A percentile compares a stretch with the other conserved stretches of the same genome.
Conservation (phyloP, 2,329 filamentous ascomycete genomes). For the Neofusicoccum kwambonambiense region DNA sequence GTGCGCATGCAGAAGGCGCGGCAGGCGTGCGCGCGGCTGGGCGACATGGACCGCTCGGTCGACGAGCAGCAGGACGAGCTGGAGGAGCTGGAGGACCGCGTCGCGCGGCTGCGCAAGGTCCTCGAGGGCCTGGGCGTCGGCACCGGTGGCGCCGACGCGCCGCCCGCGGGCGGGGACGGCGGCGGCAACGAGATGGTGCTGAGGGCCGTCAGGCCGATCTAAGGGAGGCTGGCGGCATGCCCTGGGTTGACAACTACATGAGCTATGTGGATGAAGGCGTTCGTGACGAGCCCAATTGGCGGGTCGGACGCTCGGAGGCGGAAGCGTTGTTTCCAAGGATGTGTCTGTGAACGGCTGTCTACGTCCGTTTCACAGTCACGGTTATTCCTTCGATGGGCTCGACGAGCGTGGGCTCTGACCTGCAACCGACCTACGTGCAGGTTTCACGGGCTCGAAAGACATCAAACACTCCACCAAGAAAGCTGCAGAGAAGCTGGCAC, state of each 20-base stretch:
- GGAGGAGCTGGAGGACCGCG: slow-evolving; percentile 61
- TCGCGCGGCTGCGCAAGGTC: slow-evolving; percentile 57
- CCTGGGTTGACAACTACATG: background rate
- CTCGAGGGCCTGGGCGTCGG: slow-evolving; percentile 30
- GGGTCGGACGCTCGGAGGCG: too few species aligned
- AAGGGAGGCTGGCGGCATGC: background rate
- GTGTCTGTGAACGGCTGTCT: too few species aligned
- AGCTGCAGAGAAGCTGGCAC: too few species aligned
- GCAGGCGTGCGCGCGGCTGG: slow-evolving; percentile 62
- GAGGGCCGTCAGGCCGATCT: background rate
- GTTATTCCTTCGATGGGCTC: too few species aligned
- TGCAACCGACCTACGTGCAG: too few species aligned
- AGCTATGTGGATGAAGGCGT: background rate
- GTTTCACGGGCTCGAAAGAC: too few species aligned
- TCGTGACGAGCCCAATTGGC: background rate
- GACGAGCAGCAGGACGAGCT: slow-evolving; percentile 73
- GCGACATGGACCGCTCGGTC: slow-evolving; percentile 66
- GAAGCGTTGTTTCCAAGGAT: too few species aligned
- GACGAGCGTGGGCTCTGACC: too few species aligned
- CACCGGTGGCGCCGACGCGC: background rate
- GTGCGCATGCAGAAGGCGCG: slow-evolving; percentile 80
- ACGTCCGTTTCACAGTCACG: too few species aligned
- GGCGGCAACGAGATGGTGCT: background rate
- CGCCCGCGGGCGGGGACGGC: background rate
- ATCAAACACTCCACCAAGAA: too few species aligned